Base-by-base conservation (phyloP, 164 flowering plant genomes). In the Magnolia sinica region DNA sequence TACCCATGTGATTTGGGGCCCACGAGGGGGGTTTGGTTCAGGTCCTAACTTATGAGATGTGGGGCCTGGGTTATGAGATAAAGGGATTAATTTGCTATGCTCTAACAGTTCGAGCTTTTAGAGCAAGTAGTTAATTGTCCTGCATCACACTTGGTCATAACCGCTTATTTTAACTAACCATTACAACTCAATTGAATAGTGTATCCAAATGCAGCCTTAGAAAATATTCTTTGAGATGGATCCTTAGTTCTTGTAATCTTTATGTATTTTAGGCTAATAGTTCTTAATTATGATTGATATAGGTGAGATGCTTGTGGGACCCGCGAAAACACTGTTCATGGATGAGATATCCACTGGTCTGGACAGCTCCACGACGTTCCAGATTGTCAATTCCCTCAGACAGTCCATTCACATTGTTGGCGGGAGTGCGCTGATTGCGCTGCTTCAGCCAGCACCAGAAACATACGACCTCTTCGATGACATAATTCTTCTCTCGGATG, bases 361-460 rank as follows among this genome's bases (percentile, higher is more conserved):
- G 37, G 91, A 89, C 70, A 89, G 91, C 68, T 87, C 91, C 1
- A 89, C 91, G 51, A 89, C 92, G 24, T 89, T 61, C 68, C 90
- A 89, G 74, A 89, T 92, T 59, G 90, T 91, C 78, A 89, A 90
- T 65, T 85, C 87, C 37, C 45, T 92, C 0, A 79, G 77, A 79
- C 89, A 91, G 68, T 71, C 74, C 8, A 80, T 88, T 51, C 95
- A 90, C 79, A 83, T 90, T 64, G 82, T 89, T 23, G 74, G 86
- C 11, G 90, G 87, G 71, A 91, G 92, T 2, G 88, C 90, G 11
- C 23, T 92, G 51, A 89, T 92, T 27, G 89, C 97, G 8, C 93
- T 92, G 67, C 87, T 92, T 29, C 97, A 91, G 79, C 97, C 97
- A 8, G 90, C 95, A 8, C 97, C 93, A 0, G 97, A 92, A 82